phyloP scores from a whole-genome alignment of 768 basidiomycete genomes.

The Rhodotorula diobovata region DNA sequence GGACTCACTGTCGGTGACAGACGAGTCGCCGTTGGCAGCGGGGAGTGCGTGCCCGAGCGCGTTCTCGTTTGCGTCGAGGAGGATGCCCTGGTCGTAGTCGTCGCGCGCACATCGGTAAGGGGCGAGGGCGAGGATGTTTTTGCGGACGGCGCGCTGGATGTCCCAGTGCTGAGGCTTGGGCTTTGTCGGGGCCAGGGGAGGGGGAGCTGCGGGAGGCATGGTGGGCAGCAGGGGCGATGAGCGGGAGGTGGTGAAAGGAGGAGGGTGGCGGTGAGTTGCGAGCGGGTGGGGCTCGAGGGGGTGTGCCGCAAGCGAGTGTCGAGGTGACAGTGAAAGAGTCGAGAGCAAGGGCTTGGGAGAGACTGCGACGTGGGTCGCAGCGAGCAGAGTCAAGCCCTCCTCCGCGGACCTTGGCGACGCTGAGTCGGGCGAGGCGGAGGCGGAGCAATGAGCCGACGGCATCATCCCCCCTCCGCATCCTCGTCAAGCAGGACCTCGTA shows the following conservation, averaged over 20 bases:
- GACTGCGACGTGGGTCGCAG: too few relatives aligned
- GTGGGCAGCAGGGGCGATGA: neutral
- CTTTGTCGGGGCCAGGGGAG: neutral
- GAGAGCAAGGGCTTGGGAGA: too few relatives aligned
- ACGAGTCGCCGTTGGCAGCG: slow-evolving; percentile 28
- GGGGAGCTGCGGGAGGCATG: neutral
- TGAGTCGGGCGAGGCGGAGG: too few relatives aligned
- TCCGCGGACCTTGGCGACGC: too few relatives aligned
- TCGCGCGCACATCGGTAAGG: slow-evolving; percentile 96
- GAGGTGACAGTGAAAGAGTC: too few relatives aligned
- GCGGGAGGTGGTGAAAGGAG: neutral
- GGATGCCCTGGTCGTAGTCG: slow-evolving; percentile 67
- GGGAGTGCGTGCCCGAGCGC: slow-evolving; percentile 79
- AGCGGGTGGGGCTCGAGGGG: neutral
- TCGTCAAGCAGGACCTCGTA: neutral
- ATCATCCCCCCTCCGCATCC: too few relatives aligned
- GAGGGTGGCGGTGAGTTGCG: neutral
- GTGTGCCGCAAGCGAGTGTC: neutral
- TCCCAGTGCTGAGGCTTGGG: slow-evolving; percentile 72
- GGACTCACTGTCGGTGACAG: neutral
- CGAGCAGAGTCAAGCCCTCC: too few relatives aligned
- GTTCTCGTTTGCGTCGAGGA: slow-evolving; percentile 98
- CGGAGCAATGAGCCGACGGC: too few relatives aligned
- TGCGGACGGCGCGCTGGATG: slow-evolving; percentile 77
- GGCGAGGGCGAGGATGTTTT: slow-evolving; percentile 83